Base-by-base conservation (phyloP, 352 stramenopile species). In the Phytophthora aleatoria region DNA sequence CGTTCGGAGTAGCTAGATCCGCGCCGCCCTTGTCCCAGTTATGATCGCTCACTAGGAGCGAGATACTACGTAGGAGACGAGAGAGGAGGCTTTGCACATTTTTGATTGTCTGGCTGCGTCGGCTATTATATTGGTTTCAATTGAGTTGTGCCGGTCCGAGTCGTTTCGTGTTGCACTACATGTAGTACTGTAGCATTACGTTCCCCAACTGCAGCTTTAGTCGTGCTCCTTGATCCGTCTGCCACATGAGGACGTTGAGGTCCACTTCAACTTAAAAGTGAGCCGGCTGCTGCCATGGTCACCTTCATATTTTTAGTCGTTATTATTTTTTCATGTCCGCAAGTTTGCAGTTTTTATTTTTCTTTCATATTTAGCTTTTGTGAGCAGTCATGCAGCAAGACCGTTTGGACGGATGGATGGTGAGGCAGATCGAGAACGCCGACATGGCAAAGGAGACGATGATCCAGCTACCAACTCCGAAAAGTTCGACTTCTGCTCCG, bases 381-480 rank as follows among this genome's bases (percentile, higher is more conserved):
- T 12, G 24, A 41, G 47, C 36, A 57, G 15, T 5, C 36, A 91
- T 93, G 84, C 82, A 93, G 69, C 79, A 72, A 38, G 74, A 87
- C 36, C 74, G 82, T 2, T 53, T 93, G 45, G 84, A 91, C 66
- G 79, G 82, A 81, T 91, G 82, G 74, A 91, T 93, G 77, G 81
- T 91, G 31, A 57, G 70, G 67, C 81, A 92, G 64, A 85, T 93
- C 51, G 80, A 83, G 57, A 73, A 88, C 54, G 75, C 84, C 24
- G 76, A 89, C 42, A 56, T 90, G 53, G 77, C 82, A n/a, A 84
- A 84, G 52, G 82, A 84, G 55, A 86, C 80, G 12, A 61, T 90
- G 15, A 74, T 89, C 50, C 81, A 90, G 53, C 51, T 90, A 26
- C 81, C 83, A n/a, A 30, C 30, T 45, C 9, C 39, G n/a, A 63